Percentiles rank a stretch among this genome's conserved stretches.
Conservation (phyloP, 495 filamentous ascomycete genomes). For the Letharia columbiana region DNA sequence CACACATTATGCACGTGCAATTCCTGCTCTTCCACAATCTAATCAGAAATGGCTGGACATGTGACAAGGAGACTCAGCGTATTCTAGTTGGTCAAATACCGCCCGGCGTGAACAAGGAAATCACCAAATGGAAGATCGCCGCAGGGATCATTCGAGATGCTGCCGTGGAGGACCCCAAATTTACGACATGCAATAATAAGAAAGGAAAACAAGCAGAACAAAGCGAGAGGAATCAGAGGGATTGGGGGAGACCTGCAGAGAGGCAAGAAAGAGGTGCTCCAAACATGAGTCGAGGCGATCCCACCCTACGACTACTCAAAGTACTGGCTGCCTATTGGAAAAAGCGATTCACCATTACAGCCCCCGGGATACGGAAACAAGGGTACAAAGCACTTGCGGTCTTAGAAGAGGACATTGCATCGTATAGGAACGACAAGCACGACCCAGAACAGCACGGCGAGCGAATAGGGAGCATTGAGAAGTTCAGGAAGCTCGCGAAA, state of each 20-base stretch:
- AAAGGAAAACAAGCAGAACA: constrained; percentile 37
- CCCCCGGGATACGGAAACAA: constrained; percentile 75
- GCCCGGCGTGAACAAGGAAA: constrained; percentile 55
- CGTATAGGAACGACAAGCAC: constrained; percentile 53
- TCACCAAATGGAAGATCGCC: constrained; percentile 63
- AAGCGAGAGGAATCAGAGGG: constrained; percentile 44
- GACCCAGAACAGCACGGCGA: constrained; percentile 65
- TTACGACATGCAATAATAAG: neutral
- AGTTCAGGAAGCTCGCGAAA: constrained; percentile 60
- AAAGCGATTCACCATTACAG: constrained; percentile 67
- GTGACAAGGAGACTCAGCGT: constrained; percentile 68
- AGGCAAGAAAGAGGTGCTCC: constrained; percentile 58
- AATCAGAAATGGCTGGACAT: constrained; percentile 77
- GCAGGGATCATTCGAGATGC: constrained; percentile 48
- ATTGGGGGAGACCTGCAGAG: constrained; percentile 66
- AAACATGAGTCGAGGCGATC: constrained; percentile 73
- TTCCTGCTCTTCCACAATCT: constrained; percentile 82
- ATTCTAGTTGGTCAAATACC: constrained; percentile 66
- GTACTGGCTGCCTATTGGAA: constrained; percentile 77
- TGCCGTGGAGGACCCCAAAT: constrained; percentile 21
- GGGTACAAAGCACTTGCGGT: constrained; percentile 69
- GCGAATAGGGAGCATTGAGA: constrained; percentile 51
- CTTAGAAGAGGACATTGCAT: constrained; percentile 55
- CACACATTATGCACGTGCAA: constrained; percentile 86
- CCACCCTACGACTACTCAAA: constrained; percentile 69